Evolutionary conservation across 768 basidiomycete genomes (phyloP), one percentile per base, ranked within the genome.

Genomic region (Tephrocybe sp.): DNA sequence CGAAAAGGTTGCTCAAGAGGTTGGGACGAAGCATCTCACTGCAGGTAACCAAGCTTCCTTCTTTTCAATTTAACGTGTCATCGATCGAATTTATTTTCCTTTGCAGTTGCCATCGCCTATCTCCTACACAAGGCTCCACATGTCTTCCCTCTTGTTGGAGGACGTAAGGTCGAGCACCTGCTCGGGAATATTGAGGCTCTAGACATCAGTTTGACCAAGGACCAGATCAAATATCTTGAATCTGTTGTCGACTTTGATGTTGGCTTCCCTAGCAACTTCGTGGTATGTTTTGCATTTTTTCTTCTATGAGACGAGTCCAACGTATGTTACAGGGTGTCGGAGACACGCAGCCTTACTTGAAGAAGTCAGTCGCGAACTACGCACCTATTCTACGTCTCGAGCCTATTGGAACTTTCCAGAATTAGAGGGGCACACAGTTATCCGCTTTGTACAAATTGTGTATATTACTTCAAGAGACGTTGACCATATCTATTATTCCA

Each of bases 41-140:
- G 65, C 80, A 22, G 74, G 78, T 78, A 52, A 48, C 68, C 62
- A 4, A 45, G n/a, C n/a, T n/a, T n/a, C n/a, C n/a, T n/a, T n/a
- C n/a, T n/a, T n/a, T n/a, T n/a, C n/a, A n/a, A n/a, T n/a, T n/a
- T n/a, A n/a, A n/a, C n/a, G n/a, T n/a, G n/a, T n/a, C n/a, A n/a
- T n/a, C n/a, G 14, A 9, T 33, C 31, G 19, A 9, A n/a, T 32
- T 32, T 34, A 12, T 16, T 32, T 14, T 19, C 9, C 20, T 19
- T 9, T 26, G 14, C 22, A 74, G 77, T 78, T 20, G 77, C 77
- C 6, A 73, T 81, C 52, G 76, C 77, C 8, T 79, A 79, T 49
- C 58, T 80, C n/a, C 62, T 82, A 64, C 76, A 79, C 45, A 83
- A 80, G 62, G 66, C 75, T 7, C 73, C 75, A 0, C 77, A 73